phyloP scores from a whole-genome alignment of 2,329 filamentous ascomycete species.

The Alternaria sp. region DNA sequence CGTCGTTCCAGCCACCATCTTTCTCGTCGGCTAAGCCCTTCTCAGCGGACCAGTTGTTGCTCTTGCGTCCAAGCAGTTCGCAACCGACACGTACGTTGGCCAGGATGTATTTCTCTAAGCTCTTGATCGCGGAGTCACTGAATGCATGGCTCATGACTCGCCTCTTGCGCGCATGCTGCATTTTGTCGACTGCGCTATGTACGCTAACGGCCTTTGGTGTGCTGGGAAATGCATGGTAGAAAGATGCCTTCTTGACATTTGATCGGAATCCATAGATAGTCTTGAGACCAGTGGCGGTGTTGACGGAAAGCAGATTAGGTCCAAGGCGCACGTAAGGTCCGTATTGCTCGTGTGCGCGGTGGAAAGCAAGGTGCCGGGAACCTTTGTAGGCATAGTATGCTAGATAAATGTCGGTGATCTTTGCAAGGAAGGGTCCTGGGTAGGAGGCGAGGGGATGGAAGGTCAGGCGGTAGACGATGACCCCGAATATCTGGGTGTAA shows the following conservation, averaged over 20 bases:
- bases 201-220: constrained; percentile 54
- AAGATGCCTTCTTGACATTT: constrained; percentile 59
- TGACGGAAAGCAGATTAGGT: constrained; percentile 80
- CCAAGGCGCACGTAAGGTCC: constrained; percentile 77
- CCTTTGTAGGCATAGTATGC: constrained; percentile 77
- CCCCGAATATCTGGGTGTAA: constrained; percentile 28
- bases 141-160: constrained; percentile 58
- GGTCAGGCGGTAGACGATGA: constrained; percentile 51
- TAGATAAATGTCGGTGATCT: constrained; percentile 49
- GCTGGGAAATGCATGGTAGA: constrained; percentile 58
- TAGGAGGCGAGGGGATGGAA: constrained; percentile 55
- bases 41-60: constrained; percentile 13
- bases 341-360: constrained; percentile 74
- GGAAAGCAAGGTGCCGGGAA: constrained; percentile 76
- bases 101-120: constrained; percentile 57
- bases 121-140: constrained; percentile 56
- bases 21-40: constrained; percentile 18
- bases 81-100: constrained; percentile 54
- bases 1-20: constrained; percentile 51
- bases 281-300: constrained; percentile 65
- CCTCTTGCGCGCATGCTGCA: constrained; percentile 57
- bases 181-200: constrained; percentile 56
- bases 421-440: constrained; percentile 53
- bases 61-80: constrained; percentile 41
- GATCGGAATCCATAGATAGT: constrained; percentile 59